Conservation (phyloP, 805 yeast species). For the Saccharomycopsis sp. region DNA sequence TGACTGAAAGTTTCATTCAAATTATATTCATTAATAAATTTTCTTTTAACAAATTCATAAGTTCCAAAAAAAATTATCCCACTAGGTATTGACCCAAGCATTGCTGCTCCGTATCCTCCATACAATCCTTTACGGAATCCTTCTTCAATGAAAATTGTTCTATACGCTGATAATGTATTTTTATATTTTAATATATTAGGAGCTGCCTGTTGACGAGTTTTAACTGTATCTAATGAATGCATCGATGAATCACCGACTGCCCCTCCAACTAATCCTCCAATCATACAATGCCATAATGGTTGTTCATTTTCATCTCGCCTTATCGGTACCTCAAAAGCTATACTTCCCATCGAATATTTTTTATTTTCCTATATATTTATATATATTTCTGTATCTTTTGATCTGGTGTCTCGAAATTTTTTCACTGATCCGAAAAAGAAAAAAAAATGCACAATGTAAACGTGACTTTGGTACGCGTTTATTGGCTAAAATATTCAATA, state of each 20-base stretch:
- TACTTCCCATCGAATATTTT: too few species aligned
- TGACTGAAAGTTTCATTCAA: conserved; percentile 76
- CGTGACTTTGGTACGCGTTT: too few species aligned
- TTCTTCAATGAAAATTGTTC: conserved; percentile 72
- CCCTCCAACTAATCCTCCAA: conserved; percentile 96
- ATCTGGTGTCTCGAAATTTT: too few species aligned
- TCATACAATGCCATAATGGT: conserved; percentile 51
- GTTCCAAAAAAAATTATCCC: conserved; percentile 92
- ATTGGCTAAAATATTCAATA: too few species aligned
- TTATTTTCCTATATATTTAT: too few species aligned
- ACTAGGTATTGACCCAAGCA: conserved; percentile 88
- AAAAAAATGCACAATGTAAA: too few species aligned
- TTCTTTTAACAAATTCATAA: conserved; percentile 75
- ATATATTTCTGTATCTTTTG: too few species aligned
- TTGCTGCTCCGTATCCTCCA: conserved; percentile 89
- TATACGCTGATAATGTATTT: conserved; percentile 69
- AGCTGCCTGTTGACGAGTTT: conserved; percentile 97
- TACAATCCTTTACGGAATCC: conserved; percentile 81
- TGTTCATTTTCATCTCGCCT: not conserved
- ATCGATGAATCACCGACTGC: conserved; percentile 84
- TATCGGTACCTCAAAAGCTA: not conserved
- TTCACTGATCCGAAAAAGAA: too few species aligned
- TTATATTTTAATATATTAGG: conserved; percentile 58
- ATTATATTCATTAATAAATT: conserved; percentile 52
- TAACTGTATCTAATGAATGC: conserved; percentile 96